phyloP scores from a whole-genome alignment of 2,329 filamentous ascomycete genomes.

The Saccharata proteae region DNA sequence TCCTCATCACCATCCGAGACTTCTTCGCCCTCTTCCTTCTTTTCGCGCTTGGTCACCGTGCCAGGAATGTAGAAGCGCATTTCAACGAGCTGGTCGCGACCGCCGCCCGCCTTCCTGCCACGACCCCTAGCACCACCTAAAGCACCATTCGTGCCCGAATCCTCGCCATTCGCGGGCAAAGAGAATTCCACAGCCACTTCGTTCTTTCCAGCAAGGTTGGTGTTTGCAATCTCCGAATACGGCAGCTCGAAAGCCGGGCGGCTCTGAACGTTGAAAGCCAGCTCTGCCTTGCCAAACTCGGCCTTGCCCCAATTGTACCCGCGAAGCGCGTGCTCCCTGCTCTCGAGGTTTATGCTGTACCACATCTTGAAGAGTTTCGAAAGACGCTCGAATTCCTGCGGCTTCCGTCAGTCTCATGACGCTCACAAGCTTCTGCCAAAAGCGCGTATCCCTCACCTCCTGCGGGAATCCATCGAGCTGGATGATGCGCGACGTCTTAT shows the following conservation, averaged over 20 bases:
- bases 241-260: slow-evolving; percentile 92
- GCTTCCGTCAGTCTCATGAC: slow-evolving; percentile 9
- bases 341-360: slow-evolving; percentile 89
- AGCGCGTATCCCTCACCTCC: slow-evolving; percentile 42
- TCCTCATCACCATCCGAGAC: slow-evolving; percentile 45
- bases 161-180: slow-evolving; percentile 57
- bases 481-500: slow-evolving; percentile 71
- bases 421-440: not conserved
- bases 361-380: slow-evolving; percentile 93
- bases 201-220: slow-evolving; percentile 92
- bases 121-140: slow-evolving; percentile 61
- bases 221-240: slow-evolving; percentile 95
- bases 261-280: slow-evolving; percentile 94
- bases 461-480: slow-evolving; percentile 92
- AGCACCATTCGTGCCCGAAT: slow-evolving; percentile 60
- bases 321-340: slow-evolving; percentile 83
- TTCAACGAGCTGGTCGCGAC: slow-evolving; percentile 86
- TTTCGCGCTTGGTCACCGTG: slow-evolving; percentile 57
- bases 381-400: slow-evolving; percentile 74
- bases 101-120: slow-evolving; percentile 81
- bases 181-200: slow-evolving; percentile 95
- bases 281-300: slow-evolving; percentile 89
- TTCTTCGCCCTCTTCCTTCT: slow-evolving; percentile 59
- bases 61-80: slow-evolving; percentile 99
- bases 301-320: slow-evolving; percentile 99